Evolutionary conservation across 352 stramenopile genomes (phyloP).

Genomic region (Globisporangium paddicum): DNA sequence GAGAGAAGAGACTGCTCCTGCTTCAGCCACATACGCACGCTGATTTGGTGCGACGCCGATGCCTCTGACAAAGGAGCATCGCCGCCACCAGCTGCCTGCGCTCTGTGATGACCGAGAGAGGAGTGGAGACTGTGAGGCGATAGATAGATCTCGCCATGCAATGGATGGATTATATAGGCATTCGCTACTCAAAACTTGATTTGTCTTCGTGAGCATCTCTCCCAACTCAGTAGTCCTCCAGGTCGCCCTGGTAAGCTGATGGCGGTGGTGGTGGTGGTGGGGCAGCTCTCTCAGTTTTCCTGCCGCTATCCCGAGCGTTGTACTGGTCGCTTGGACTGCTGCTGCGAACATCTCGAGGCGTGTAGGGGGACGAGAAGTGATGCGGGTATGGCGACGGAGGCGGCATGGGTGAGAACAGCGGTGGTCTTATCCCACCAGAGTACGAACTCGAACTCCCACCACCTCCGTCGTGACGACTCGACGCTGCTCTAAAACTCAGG

Average conservation of each 20-base stretch:
- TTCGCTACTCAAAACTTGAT: neutral
- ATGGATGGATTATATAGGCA: slow-evolving; percentile 4
- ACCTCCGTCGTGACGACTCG: neutral
- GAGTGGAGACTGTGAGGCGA: neutral
- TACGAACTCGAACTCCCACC: neutral
- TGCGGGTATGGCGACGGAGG: neutral
- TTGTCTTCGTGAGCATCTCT: neutral
- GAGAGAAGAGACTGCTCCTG: neutral
- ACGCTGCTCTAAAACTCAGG: slow-evolving; percentile 5
- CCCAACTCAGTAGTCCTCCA: slow-evolving; percentile 4
- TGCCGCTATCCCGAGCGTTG: neutral
- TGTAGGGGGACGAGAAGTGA: neutral
- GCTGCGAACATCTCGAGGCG: neutral
- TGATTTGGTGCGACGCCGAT: slow-evolving; percentile 4
- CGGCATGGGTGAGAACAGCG: neutral
- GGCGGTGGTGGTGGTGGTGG: neutral
- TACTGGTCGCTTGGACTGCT: neutral
- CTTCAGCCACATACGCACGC: neutral
- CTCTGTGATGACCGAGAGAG: neutral
- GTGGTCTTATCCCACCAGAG: neutral
- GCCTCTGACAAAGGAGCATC: neutral
- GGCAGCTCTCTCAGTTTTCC: neutral
- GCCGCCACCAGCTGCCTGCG: slow-evolving; percentile 5
- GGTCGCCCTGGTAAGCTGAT: neutral
- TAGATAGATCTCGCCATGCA: neutral